Percentiles rank a stretch among this genome's conserved stretches.
phyloP scores from a whole-genome alignment of 108 stramenopile genomes.

The Cyclotella kingstonii region DNA sequence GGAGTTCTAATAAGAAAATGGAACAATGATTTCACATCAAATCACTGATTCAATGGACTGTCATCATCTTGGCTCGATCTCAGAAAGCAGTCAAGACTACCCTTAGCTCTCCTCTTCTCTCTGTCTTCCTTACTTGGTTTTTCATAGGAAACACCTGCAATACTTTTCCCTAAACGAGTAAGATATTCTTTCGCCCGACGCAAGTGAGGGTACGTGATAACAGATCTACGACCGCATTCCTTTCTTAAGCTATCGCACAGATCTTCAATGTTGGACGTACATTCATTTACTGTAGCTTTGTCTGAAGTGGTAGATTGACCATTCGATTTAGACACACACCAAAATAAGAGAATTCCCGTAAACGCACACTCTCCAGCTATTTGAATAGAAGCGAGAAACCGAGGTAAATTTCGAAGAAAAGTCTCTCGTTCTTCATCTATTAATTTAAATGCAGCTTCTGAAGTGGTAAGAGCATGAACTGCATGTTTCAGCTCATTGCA shows the following conservation, averaged over 20 bases:
- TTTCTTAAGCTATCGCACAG: slow-evolving; percentile 25
- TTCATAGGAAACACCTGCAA: slow-evolving; percentile 24
- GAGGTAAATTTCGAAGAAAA: slow-evolving; percentile 19
- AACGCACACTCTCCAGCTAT: slow-evolving; percentile 37
- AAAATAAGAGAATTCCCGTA: slow-evolving; percentile 16
- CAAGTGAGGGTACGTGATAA: slow-evolving; percentile 39
- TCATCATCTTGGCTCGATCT: slow-evolving; percentile 10
- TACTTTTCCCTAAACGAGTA: slow-evolving; percentile 18
- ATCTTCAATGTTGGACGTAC: slow-evolving; percentile 33
- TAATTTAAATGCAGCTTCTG: slow-evolving; percentile 32
- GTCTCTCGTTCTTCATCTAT: slow-evolving; percentile 22
- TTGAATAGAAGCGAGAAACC: slow-evolving; percentile 27
- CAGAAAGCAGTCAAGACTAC: slow-evolving; percentile 33
- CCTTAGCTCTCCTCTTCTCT: slow-evolving; percentile 30
- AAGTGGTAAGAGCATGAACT: slow-evolving; percentile 19
- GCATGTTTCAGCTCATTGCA: slow-evolving; percentile 1
- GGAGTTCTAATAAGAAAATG: too few species aligned
- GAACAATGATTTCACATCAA: too few species aligned
- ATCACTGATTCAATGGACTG: too few species aligned
- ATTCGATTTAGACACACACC: slow-evolving; percentile 2
- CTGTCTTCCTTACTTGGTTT: slow-evolving; percentile 34
- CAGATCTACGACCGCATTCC: slow-evolving; percentile 26
- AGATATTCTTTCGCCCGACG: slow-evolving; percentile 42
- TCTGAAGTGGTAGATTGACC: slow-evolving; percentile 11
- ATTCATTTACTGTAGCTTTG: slow-evolving; percentile 26